Evolutionary conservation across 2,329 filamentous ascomycete species (phyloP).

Genomic region (Colletotrichum ledebouriae): DNA sequence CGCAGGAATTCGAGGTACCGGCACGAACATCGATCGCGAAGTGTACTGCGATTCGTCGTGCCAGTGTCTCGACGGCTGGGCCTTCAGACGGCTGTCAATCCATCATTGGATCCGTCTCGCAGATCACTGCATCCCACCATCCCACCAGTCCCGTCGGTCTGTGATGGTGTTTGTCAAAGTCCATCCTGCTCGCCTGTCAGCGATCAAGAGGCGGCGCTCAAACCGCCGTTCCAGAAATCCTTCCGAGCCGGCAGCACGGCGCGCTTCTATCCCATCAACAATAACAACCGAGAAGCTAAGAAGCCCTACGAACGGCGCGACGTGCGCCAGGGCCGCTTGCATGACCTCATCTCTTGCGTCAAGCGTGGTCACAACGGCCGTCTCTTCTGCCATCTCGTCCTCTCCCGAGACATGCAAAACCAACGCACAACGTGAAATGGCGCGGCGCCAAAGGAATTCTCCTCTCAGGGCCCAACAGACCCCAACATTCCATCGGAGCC

Average conservation of each 20-base stretch:
- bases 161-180: slow-evolving; percentile 14
- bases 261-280: slow-evolving; percentile 9
- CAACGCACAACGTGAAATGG: slow-evolving; percentile 17
- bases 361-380: slow-evolving; percentile 31
- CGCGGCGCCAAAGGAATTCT: background rate
- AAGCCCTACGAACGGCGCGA: slow-evolving; percentile 2
- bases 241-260: background rate
- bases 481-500: slow-evolving; percentile 1
- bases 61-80: slow-evolving; percentile 20
- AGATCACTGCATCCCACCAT: slow-evolving; percentile 27
- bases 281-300: background rate
- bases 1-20: background rate
- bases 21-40: too few species aligned
- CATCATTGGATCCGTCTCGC: slow-evolving; percentile 24
- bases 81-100: slow-evolving; percentile 30
- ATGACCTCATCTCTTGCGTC: slow-evolving; percentile 39
- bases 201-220: slow-evolving; percentile 19
- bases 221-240: slow-evolving; percentile 26
- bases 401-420: slow-evolving; percentile 31
- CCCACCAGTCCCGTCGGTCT: background rate
- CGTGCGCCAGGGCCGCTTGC: slow-evolving; percentile 8
- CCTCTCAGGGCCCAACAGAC: slow-evolving; percentile 23
- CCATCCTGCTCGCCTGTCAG: background rate
- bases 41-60: too few species aligned
- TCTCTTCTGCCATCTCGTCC: slow-evolving; percentile 11